Evolutionary conservation across 805 yeast species (phyloP).

Genomic region (Pichia gijzeniarum): DNA sequence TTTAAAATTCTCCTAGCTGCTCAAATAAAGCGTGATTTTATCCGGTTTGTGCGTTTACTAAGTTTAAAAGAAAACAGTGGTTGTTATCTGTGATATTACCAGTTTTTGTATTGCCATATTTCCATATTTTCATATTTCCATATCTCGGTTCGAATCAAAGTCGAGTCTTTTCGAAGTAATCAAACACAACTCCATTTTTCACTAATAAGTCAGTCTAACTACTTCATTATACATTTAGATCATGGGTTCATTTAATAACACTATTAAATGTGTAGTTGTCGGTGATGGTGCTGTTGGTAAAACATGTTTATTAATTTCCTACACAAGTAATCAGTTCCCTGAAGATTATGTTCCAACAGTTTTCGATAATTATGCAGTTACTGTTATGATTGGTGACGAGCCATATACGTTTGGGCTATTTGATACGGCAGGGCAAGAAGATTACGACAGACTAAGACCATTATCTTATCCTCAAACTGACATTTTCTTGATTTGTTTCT

Average conservation of each 20-base stretch:
- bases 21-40: too few species aligned
- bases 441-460: conserved; percentile 95
- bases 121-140: too few species aligned
- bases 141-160: too few species aligned
- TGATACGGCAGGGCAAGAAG: conserved; percentile 99
- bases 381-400: conserved; percentile 95
- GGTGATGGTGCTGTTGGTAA: conserved; percentile 99
- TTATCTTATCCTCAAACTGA: conserved; percentile 96
- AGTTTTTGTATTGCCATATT: too few species aligned
- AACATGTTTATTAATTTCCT: conserved; percentile 90
- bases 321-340: conserved; percentile 95
- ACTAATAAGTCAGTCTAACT: neutral
- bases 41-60: too few species aligned
- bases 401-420: conserved; percentile 96
- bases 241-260: conserved; percentile 17
- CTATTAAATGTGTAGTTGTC: conserved; percentile 93
- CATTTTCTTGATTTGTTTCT: conserved; percentile 91
- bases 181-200: neutral
- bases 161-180: too few species aligned
- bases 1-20: too few species aligned
- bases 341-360: conserved; percentile 99
- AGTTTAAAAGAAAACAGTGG: too few species aligned
- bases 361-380: conserved; percentile 90
- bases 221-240: neutral
- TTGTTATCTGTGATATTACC: too few species aligned